Evolutionary conservation across 2,329 filamentous ascomycete species (phyloP).

Genomic region (Epichloe bromicola): DNA sequence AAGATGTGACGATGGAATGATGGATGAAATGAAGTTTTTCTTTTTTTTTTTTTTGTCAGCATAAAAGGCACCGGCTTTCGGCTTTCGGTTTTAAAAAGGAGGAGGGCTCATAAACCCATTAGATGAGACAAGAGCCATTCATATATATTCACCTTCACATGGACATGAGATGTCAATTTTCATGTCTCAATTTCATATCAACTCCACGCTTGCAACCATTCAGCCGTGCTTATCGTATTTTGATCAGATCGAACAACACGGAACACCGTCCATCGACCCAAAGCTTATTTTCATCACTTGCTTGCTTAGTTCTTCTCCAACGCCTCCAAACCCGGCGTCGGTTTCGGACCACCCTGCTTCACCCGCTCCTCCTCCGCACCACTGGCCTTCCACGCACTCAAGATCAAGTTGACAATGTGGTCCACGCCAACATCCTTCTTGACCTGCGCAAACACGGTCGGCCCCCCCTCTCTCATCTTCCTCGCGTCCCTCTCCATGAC

Average conservation of each 20-base stretch:
- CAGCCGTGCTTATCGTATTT: no score
- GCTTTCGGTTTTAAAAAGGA: no score
- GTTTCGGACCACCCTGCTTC: conserved; percentile 41
- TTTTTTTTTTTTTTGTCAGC: background rate
- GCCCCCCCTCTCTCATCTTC: conserved; percentile 91
- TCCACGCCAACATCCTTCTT: conserved; percentile 79
- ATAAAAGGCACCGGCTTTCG: no score
- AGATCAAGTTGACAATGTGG: conserved; percentile 75
- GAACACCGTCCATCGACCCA: no score
- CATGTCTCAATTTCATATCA: no score
- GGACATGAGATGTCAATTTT: no score
- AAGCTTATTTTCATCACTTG: no score
- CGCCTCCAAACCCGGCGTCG: conserved; percentile 42
- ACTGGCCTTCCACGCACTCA: conserved; percentile 86
- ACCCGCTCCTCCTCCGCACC: conserved; percentile 55
- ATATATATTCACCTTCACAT: no score
- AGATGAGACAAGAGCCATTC: no score
- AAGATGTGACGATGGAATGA: conserved; percentile 24
- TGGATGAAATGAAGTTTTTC: background rate
- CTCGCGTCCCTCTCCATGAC: conserved; percentile 93
- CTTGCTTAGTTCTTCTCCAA: conserved; percentile 15
- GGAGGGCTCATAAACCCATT: no score
- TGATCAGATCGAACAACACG: no score
- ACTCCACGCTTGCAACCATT: no score
- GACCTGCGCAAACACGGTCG: conserved; percentile 94